Evolutionary conservation across 1,139 yeast species (phyloP).

Genomic region (Pneumocystis carinii): DNA sequence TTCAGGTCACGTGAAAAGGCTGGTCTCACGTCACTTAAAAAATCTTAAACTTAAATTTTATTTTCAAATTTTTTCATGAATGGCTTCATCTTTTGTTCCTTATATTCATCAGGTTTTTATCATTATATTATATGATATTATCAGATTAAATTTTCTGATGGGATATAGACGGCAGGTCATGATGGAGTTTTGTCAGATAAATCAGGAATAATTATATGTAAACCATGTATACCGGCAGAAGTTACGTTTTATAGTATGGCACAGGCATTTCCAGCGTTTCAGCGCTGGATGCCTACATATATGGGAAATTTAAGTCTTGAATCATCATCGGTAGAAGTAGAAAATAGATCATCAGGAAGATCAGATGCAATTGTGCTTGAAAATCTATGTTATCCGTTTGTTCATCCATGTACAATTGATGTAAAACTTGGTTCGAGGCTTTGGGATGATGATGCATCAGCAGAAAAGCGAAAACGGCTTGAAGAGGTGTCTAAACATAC

Average conservation of each 20-base stretch:
- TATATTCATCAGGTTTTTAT: background rate
- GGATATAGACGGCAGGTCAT: constrained; percentile 70
- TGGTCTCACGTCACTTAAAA: no score
- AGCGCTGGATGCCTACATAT: constrained; percentile 10
- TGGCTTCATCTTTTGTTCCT: background rate
- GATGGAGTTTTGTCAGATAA: constrained; percentile 53
- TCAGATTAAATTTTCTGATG: background rate
- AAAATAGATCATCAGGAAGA: background rate
- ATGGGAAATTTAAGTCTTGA: constrained; percentile 9
- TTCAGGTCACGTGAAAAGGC: no score
- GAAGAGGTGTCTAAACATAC: constrained; percentile 49
- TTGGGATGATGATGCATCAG: constrained; percentile 44
- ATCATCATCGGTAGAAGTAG: background rate
- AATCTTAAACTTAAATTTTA: no score
- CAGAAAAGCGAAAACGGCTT: constrained; percentile 49
- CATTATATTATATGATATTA: background rate
- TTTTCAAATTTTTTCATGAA: background rate
- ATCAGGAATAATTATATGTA: constrained; percentile 55
- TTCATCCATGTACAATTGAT: constrained; percentile 60
- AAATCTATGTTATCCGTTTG: constrained; percentile 49
- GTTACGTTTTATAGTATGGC: constrained; percentile 44
- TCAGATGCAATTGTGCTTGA: constrained; percentile 43
- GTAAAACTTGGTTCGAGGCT: constrained; percentile 63
- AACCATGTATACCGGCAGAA: constrained; percentile 51
- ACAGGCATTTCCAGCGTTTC: constrained; percentile 7